Conservation (phyloP, 352 stramenopile species). For the Globisporangium cylindrosporum region DNA sequence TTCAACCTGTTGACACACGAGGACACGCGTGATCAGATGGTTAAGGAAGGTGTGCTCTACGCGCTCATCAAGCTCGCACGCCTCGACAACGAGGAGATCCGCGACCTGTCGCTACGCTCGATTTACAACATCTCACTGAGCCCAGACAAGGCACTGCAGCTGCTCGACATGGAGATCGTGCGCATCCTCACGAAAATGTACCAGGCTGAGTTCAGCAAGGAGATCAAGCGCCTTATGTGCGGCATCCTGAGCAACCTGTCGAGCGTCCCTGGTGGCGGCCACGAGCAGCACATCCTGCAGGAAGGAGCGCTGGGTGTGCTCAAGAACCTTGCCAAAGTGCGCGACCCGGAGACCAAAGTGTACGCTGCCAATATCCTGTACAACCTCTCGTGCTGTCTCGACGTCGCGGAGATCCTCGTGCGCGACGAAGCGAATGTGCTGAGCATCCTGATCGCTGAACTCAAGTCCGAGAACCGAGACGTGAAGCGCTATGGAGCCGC, state of each 20-base stretch:
- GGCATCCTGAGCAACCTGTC: conserved; percentile 79
- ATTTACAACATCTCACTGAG: conserved; percentile 81
- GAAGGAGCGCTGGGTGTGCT: conserved; percentile 65
- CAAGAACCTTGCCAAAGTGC: conserved; percentile 69
- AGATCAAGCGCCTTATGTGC: conserved; percentile 76
- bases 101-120: conserved; percentile 61
- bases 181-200: conserved; percentile 76
- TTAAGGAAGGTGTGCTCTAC: conserved; percentile 78
- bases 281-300: conserved; percentile 52
- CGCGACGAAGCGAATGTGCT: conserved; percentile 70
- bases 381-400: conserved; percentile 65
- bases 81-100: conserved; percentile 72
- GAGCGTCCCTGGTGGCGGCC: conserved; percentile 18
- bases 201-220: conserved; percentile 61
- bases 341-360: conserved; percentile 77
- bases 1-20: conserved; percentile 87
- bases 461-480: conserved; percentile 66
- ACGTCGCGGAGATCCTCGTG: conserved; percentile 54
- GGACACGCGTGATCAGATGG: conserved; percentile 65
- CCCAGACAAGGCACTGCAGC: conserved; percentile 34
- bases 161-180: conserved; percentile 84
- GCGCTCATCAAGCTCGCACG: conserved; percentile 83
- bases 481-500: conserved; percentile 62
- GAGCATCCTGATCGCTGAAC: conserved; percentile 53
- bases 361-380: conserved; percentile 82